A percentile compares a stretch with the other conserved stretches of the same genome.
Evolutionary conservation across 2,329 filamentous ascomycete species (phyloP).

Genomic region (Penicillium sp.): DNA sequence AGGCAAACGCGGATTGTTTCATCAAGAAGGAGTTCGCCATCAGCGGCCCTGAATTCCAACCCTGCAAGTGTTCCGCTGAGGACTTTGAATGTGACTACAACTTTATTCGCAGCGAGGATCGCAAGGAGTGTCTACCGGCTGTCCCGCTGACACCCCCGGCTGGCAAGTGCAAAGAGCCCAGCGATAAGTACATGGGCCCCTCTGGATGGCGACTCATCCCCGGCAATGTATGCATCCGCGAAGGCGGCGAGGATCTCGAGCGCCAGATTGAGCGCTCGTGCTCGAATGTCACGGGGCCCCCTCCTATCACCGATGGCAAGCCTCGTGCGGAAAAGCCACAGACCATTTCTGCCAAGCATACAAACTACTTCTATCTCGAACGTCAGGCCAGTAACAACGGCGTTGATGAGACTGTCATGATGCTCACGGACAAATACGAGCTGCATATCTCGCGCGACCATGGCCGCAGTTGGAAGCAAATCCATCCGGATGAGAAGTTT

Average conservation of each 20-base stretch:
- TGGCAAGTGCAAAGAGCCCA: conserved; percentile 69
- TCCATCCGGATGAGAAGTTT: conserved; percentile 58
- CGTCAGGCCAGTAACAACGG: conserved; percentile 63
- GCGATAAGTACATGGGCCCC: conserved; percentile 75
- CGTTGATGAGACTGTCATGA: conserved; percentile 70
- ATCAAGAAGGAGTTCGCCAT: conserved; percentile 83
- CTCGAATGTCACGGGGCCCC: conserved; percentile 58
- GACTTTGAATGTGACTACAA: conserved; percentile 99
- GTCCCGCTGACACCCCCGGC: conserved; percentile 66
- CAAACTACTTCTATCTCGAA: conserved; percentile 74
- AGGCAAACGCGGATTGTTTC: conserved; percentile 85
- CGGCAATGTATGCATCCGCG: conserved; percentile 68
- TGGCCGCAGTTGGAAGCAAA: conserved; percentile 78
- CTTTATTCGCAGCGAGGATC: conserved; percentile 68
- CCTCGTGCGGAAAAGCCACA: conserved; percentile 59
- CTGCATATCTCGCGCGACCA: conserved; percentile 80
- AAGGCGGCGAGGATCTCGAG: conserved; percentile 65
- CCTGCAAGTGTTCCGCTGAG: conserved; percentile 75
- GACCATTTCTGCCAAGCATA: conserved; percentile 61
- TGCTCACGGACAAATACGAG: conserved; percentile 58
- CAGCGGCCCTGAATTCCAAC: conserved; percentile 65
- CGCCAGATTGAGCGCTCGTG: conserved; percentile 74
- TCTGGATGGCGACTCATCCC: conserved; percentile 93
- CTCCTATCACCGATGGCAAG: conserved; percentile 58
- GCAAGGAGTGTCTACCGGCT: conserved; percentile 66